These are phyloP conservation scores for Persicaria tinctoria DNA, from an alignment of 148 eudicot species.

Conservation along the genomic window DNA sequence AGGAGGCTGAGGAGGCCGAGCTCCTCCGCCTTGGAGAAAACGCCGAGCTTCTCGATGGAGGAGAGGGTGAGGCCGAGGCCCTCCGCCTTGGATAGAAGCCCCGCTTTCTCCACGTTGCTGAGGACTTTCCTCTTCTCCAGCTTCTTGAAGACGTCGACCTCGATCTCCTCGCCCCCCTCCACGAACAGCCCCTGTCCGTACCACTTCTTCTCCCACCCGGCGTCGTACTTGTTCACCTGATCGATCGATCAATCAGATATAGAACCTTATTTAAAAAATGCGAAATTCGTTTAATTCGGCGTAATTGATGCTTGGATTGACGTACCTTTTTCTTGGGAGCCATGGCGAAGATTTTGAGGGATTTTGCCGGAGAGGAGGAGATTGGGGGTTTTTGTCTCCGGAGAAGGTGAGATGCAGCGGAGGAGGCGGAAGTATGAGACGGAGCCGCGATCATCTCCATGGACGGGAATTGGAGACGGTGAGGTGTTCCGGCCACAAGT, in stretches of 20 bases:
- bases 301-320: too few species aligned
- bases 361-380: constrained; percentile 14
- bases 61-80: constrained; percentile 69
- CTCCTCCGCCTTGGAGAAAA: constrained; percentile 86
- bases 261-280: neutral
- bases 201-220: constrained; percentile 71
- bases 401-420: constrained; percentile 1
- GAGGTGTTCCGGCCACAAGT: neutral
- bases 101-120: constrained; percentile 84
- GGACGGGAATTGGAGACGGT: neutral
- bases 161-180: constrained; percentile 73
- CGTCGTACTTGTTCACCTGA: constrained; percentile 86
- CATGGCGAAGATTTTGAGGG: constrained; percentile 62
- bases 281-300: too few species aligned
- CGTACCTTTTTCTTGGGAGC: constrained; percentile 77
- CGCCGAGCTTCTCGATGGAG: constrained; percentile 77
- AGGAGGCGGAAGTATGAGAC: neutral
- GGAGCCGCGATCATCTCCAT: constrained; percentile 7
- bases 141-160: constrained; percentile 85
- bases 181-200: constrained; percentile 81
- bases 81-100: constrained; percentile 80
- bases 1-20: constrained; percentile 74
- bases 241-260: neutral
- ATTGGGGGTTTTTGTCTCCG: constrained; percentile 2
- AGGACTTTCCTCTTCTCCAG: constrained; percentile 72